A percentile compares a stretch with the other conserved stretches of the same genome.
Evolutionary conservation across 352 stramenopile species (phyloP).

Genomic region (Pythium apleroticum): DNA sequence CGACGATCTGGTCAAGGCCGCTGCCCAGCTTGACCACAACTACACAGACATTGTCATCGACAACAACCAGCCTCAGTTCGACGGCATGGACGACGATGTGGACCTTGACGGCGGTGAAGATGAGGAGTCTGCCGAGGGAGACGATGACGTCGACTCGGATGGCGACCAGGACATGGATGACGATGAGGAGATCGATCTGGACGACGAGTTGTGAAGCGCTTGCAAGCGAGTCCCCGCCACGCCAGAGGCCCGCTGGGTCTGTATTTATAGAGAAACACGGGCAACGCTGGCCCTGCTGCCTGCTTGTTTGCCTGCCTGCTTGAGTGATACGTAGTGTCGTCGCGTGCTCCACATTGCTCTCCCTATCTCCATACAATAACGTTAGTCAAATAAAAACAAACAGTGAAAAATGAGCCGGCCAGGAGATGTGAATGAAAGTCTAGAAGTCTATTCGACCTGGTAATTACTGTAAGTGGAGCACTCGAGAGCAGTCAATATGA

Average conservation of each 20-base stretch:
- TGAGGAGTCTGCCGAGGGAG: slow-evolving; percentile 39
- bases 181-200: slow-evolving; percentile 69
- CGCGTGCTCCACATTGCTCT: not conserved
- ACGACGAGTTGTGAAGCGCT: slow-evolving; percentile 32
- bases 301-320: not conserved
- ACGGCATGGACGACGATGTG: slow-evolving; percentile 55
- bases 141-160: slow-evolving; percentile 64
- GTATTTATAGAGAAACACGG: slow-evolving; percentile 69
- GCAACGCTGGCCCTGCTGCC: not conserved
- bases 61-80: slow-evolving; percentile 41
- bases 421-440: not conserved
- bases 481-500: slow-evolving; percentile 9
- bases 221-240: not conserved
- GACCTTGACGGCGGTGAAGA: slow-evolving; percentile 73
- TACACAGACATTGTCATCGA: slow-evolving; percentile 90
- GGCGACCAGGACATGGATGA: slow-evolving; percentile 70
- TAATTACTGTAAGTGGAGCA: slow-evolving; percentile 7
- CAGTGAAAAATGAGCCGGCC: slow-evolving; percentile 1
- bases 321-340: slow-evolving; percentile 5
- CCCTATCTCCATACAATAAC: not conserved
- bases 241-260: slow-evolving; percentile 29
- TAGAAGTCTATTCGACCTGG: slow-evolving; percentile 5
- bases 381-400: slow-evolving; percentile 11
- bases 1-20: slow-evolving; percentile 84
- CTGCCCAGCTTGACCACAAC: slow-evolving; percentile 82